Conservation (phyloP, 2,329 filamentous ascomycete genomes). For the Sphaerulina vaccinii region DNA sequence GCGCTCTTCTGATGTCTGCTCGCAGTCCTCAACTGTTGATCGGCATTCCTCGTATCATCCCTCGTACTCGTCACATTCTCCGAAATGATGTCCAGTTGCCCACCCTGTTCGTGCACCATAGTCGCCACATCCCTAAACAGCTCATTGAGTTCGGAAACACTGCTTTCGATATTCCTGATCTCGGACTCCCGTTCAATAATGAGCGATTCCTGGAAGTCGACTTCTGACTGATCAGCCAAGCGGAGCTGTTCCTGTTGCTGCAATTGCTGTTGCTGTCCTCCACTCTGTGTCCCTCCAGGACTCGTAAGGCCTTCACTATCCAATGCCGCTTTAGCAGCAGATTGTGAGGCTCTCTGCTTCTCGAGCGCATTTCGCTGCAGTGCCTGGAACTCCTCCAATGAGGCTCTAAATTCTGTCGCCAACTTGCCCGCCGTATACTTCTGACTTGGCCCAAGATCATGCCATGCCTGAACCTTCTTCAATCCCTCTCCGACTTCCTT, state of each 20-base stretch:
- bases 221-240: constrained; percentile 86
- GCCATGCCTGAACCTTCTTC: constrained; percentile 81
- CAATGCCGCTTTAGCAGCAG: constrained; percentile 76
- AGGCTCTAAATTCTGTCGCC: constrained; percentile 86
- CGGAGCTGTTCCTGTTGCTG: constrained; percentile 68
- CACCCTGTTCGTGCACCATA: constrained; percentile 92
- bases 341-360: constrained; percentile 84
- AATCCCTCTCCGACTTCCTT: constrained; percentile 90
- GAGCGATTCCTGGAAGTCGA: constrained; percentile 93
- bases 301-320: constrained; percentile 45
- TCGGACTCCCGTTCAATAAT: constrained; percentile 96
- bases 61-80: constrained; percentile 83
- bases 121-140: constrained; percentile 97
- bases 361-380: constrained; percentile 89
- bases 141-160: constrained; percentile 91
- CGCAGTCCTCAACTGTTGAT: constrained; percentile 79
- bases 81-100: constrained; percentile 80
- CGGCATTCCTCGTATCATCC: constrained; percentile 79
- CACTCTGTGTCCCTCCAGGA: constrained; percentile 41
- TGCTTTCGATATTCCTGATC: constrained; percentile 96
- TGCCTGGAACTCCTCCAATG: constrained; percentile 84
- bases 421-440: constrained; percentile 96
- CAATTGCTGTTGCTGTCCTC: constrained; percentile 52
- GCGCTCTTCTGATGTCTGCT: constrained; percentile 93
- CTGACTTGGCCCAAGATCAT: constrained; percentile 73